These are phyloP conservation scores for Boletus tomentosulus DNA, from an alignment of 768 basidiomycete genomes.

Conservation along the genomic window DNA sequence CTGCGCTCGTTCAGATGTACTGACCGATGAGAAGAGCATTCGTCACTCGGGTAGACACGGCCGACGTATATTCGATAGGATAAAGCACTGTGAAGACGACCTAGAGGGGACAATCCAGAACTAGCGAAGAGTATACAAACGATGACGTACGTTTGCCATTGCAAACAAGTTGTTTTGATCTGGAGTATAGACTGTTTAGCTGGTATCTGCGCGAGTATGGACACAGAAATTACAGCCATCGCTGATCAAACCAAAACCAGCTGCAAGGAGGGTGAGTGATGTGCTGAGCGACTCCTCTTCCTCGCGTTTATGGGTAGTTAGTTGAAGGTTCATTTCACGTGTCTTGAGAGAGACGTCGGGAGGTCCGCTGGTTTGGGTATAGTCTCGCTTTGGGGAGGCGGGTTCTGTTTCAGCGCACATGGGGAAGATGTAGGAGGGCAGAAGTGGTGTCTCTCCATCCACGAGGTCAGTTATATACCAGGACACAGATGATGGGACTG, in stretches of 20 bases:
- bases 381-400: neutral
- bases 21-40: slow-evolving; percentile 68
- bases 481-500: neutral
- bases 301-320: slow-evolving; percentile 4
- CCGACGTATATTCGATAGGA: slow-evolving; percentile 52
- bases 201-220: neutral
- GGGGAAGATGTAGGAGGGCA: neutral
- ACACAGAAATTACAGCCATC: slow-evolving; percentile 47
- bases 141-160: slow-evolving; percentile 49
- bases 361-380: neutral
- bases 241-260: slow-evolving; percentile 63
- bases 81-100: slow-evolving; percentile 63
- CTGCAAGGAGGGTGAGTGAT: slow-evolving; percentile 58
- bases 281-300: slow-evolving; percentile 47
- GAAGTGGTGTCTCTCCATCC: too few relatives aligned
- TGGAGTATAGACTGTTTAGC: slow-evolving; percentile 20
- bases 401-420: too few relatives aligned
- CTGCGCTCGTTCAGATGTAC: slow-evolving; percentile 9
- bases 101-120: slow-evolving; percentile 31
- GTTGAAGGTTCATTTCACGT: slow-evolving; percentile 11
- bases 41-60: slow-evolving; percentile 62
- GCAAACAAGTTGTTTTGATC: slow-evolving; percentile 71
- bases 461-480: neutral
- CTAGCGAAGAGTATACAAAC: neutral
- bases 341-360: slow-evolving; percentile 14